These are phyloP conservation scores for Myrica gale DNA, from an alignment of 306 rosid genomes.

Conservation along the genomic window DNA sequence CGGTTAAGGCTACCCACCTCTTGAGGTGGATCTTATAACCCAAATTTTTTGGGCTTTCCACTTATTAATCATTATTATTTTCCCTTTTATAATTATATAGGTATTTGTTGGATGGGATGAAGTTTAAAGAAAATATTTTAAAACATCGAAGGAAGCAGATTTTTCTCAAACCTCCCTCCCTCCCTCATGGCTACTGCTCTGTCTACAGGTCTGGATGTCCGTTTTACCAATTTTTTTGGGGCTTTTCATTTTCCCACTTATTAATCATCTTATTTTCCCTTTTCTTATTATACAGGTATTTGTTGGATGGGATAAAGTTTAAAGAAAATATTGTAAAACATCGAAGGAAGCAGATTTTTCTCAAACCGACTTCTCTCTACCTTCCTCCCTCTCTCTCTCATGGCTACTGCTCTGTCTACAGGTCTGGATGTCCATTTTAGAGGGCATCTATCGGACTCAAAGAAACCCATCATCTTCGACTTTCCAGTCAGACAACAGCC, in stretches of 20 bases:
- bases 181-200: slow-evolving; percentile 63
- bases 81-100: no score
- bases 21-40: slow-evolving; percentile 17
- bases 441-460: slow-evolving; percentile 45
- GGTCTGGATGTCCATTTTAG: slow-evolving; percentile 48
- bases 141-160: neutral
- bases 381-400: neutral
- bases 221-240: slow-evolving; percentile 19
- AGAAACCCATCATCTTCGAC: slow-evolving; percentile 45
- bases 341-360: neutral
- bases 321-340: slow-evolving; percentile 7
- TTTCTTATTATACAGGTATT: no score
- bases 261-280: neutral
- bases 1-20: slow-evolving; percentile 37
- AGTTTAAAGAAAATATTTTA: slow-evolving; percentile 25
- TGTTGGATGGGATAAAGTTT: slow-evolving; percentile 34
- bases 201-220: slow-evolving; percentile 50
- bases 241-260: neutral
- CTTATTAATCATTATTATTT: neutral
- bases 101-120: slow-evolving; percentile 23
- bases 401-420: slow-evolving; percentile 68
- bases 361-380: neutral
- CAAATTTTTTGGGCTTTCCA: neutral
- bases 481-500: slow-evolving; percentile 28
- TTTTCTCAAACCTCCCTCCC: neutral